Evolutionary conservation across 2,329 filamentous ascomycete genomes (phyloP), one percentile per base, ranked within the genome.

Genomic region (Penicillium olsonii): DNA sequence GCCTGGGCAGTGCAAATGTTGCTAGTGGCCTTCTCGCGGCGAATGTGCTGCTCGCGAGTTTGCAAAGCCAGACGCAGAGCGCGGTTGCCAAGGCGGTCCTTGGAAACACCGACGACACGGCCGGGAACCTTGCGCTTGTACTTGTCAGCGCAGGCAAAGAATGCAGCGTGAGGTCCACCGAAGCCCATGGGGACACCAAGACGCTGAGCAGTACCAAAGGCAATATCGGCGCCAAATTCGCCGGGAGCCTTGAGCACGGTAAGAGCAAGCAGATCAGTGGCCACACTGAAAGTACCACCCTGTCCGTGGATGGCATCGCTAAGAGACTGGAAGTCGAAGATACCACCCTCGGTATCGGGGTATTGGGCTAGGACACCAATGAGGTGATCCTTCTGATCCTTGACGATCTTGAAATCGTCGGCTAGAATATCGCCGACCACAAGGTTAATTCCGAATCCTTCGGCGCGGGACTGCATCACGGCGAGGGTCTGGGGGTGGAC

Each of bases 1-100:
- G 92, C 92, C 73, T 97, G 92, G 1, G 92, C 92, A 1, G 92
- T 97, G 76, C 92, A 97, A 52, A 96, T 92, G 67, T 97, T 97
- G 77, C 91, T 96, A 2, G 92, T 97, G 1, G 92, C 92, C 80
- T 96, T 96, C 70, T 97, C 92, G 65, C 92, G 84, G 57, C 92
- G 84, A 68, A 97, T 96, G 70, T 97, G 92, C 76, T 97, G 92
- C 75, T 97, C 92, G 62, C 92, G 82, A 9, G 92, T 96, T 74
- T 97, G 92, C 44, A 96, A 76, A 15, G 92, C 88, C 65, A 96
- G 75, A 62, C 92, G 82, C 57, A 95, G 85, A 5, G 92, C 92
- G 11, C 82, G 85, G 55, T 88, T 84, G 7, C 92, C 92, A 5
- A 91, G 78, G 46, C 92, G 83, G 67, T 97, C 92, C 72, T 95